Evolutionary conservation across 179 eudicot genomes (phyloP).

Genomic region (Gypsophila paniculata): DNA sequence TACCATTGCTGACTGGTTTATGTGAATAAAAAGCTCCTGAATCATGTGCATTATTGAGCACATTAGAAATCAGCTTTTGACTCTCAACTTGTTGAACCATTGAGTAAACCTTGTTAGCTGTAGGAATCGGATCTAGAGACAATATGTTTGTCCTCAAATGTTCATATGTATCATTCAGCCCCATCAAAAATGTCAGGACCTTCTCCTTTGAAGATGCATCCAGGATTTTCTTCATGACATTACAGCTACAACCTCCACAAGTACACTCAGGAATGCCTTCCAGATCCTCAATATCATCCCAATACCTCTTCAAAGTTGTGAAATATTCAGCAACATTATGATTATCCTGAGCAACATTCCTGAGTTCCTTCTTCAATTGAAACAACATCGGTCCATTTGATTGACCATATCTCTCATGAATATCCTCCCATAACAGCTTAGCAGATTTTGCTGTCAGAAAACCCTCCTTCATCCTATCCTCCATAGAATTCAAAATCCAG

Average conservation of each 20-base stretch:
- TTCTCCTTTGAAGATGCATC: not conserved
- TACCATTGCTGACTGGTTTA: too few relatives aligned
- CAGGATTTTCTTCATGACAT: not conserved
- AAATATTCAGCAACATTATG: not conserved
- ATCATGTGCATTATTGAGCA: too few relatives aligned
- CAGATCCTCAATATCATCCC: not conserved
- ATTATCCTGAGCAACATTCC: not conserved
- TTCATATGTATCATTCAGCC: not conserved
- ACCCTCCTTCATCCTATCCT: not conserved
- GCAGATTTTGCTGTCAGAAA: not conserved
- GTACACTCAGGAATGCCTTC: not conserved
- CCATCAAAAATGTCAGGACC: not conserved
- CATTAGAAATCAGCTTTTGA: not conserved
- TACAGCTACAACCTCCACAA: not conserved
- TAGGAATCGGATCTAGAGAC: constrained; percentile 3
- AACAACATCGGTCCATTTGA: not conserved
- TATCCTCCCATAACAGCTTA: not conserved
- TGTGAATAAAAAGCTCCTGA: too few relatives aligned
- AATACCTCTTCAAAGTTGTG: too few relatives aligned
- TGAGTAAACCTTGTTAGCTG: not conserved
- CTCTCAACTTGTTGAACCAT: not conserved
- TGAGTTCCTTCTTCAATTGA: not conserved
- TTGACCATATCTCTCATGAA: not conserved
- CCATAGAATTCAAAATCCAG: constrained; percentile 8
- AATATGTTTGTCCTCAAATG: not conserved